Evolutionary conservation across 495 filamentous ascomycete genomes (phyloP).

Genomic region (Aspergillus sclerotiicarbonarius): DNA sequence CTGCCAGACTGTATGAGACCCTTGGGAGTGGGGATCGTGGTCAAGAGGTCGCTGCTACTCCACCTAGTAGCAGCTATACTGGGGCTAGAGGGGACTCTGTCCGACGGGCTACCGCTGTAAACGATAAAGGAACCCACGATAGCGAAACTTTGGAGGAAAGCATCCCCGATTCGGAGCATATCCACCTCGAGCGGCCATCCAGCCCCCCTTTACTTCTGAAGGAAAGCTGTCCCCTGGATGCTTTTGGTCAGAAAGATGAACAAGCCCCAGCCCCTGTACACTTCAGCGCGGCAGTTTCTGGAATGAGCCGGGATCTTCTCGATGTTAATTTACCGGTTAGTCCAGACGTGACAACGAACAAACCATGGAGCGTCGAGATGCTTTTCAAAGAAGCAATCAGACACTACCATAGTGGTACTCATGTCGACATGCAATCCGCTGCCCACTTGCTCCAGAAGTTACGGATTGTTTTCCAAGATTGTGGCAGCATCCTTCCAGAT

Average conservation of each 20-base stretch:
- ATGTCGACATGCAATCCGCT: conserved; percentile 46
- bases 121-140: conserved; percentile 23
- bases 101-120: conserved; percentile 16
- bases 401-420: conserved; percentile 42
- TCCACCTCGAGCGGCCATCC: conserved; percentile 43
- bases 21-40: conserved; percentile 10
- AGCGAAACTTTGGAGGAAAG: conserved; percentile 26
- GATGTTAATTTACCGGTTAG: conserved; percentile 31
- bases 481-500: conserved; percentile 42
- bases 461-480: conserved; percentile 39
- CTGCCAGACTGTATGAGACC: conserved; percentile 19
- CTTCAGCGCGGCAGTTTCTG: conserved; percentile 10
- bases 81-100: conserved; percentile 23
- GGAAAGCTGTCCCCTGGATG: conserved; percentile 36
- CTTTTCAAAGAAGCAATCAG: conserved; percentile 45
- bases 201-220: conserved; percentile 39
- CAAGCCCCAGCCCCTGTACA: background rate
- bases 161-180: conserved; percentile 17
- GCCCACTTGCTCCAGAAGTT: conserved; percentile 48
- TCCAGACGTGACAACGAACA: conserved; percentile 31
- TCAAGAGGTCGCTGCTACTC: conserved; percentile 12
- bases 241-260: conserved; percentile 8
- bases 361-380: conserved; percentile 50
- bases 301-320: conserved; percentile 23
- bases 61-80: conserved; percentile 10